A percentile compares a stretch with the other conserved stretches of the same genome.
Evolutionary conservation across 2,329 filamentous ascomycete species (phyloP).

Genomic region (Erysiphe neolycopersici): DNA sequence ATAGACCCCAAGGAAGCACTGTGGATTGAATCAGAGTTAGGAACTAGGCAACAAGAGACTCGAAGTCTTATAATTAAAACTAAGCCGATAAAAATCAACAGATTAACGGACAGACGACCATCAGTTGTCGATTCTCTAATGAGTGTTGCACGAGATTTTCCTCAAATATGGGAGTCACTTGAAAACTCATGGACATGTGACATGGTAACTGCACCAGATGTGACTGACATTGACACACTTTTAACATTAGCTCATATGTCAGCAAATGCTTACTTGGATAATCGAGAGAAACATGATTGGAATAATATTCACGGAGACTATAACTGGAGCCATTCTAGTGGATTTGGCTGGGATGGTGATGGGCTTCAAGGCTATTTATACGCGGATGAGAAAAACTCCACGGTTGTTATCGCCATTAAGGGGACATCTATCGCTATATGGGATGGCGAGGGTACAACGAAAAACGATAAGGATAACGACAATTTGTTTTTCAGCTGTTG

Average conservation of each 20-base stretch:
- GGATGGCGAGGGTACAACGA: conserved; percentile 89
- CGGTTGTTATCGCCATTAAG: conserved; percentile 77
- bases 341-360: conserved; percentile 82
- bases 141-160: conserved; percentile 39
- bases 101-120: conserved; percentile 52
- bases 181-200: conserved; percentile 59
- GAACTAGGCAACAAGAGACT: conserved; percentile 23
- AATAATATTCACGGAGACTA: conserved; percentile 51
- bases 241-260: conserved; percentile 70
- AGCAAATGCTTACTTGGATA: conserved; percentile 63
- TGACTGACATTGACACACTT: conserved; percentile 65
- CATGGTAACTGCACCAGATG: conserved; percentile 48
- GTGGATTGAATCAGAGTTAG: conserved; percentile 34
- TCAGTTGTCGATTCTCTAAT: conserved; percentile 57
- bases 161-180: conserved; percentile 38
- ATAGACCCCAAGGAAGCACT: conserved; percentile 24
- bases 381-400: conserved; percentile 60
- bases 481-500: conserved; percentile 97
- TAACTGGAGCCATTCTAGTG: conserved; percentile 58
- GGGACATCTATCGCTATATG: conserved; percentile 78
- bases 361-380: conserved; percentile 83
- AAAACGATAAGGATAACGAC: conserved; percentile 93
- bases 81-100: conserved; percentile 41
- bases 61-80: conserved; percentile 34
- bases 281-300: conserved; percentile 52